Evolutionary conservation across 176 grass and related monocot species (phyloP).

Genomic region (Metroxylon sagu): DNA sequence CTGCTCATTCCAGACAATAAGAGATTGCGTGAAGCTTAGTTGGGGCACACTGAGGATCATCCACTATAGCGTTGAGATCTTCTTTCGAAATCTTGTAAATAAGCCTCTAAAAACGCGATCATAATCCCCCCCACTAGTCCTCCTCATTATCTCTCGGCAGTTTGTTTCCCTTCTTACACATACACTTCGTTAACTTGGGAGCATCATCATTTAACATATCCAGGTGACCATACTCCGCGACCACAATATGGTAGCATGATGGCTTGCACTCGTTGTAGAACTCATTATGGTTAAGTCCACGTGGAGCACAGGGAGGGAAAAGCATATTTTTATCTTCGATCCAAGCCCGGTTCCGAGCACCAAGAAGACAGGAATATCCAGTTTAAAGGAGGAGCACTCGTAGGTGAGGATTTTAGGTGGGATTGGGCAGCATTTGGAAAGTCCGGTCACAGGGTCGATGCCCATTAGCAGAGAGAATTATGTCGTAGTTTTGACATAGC

Average conservation of each 20-base stretch:
- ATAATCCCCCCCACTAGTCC: constrained; percentile 32
- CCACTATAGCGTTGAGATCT: constrained; percentile 30
- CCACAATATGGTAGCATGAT: constrained; percentile 46
- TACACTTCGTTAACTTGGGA: constrained; percentile 20
- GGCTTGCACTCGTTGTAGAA: constrained; percentile 45
- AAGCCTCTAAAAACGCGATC: constrained; percentile 37
- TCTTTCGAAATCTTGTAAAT: constrained; percentile 11
- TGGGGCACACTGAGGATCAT: constrained; percentile 26
- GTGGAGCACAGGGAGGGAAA: constrained; percentile 37
- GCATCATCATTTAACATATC: constrained; percentile 47
- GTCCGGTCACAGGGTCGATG: constrained; percentile 41
- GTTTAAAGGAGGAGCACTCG: constrained; percentile 28
- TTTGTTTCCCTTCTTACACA: constrained; percentile 43
- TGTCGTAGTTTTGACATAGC: constrained; percentile 24
- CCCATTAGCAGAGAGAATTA: constrained; percentile 37
- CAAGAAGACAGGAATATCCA: constrained; percentile 23
- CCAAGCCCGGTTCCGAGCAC: constrained; percentile 47
- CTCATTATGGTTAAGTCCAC: constrained; percentile 38
- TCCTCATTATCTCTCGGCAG: constrained; percentile 45
- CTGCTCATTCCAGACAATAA: not conserved
- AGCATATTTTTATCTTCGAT: constrained; percentile 30
- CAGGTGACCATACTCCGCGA: constrained; percentile 47
- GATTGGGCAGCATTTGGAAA: constrained; percentile 1
- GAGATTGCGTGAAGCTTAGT: constrained; percentile 27
- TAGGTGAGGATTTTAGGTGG: constrained; percentile 41